phyloP scores from a whole-genome alignment of 257 asterid species.

The Solanum virginianum region DNA sequence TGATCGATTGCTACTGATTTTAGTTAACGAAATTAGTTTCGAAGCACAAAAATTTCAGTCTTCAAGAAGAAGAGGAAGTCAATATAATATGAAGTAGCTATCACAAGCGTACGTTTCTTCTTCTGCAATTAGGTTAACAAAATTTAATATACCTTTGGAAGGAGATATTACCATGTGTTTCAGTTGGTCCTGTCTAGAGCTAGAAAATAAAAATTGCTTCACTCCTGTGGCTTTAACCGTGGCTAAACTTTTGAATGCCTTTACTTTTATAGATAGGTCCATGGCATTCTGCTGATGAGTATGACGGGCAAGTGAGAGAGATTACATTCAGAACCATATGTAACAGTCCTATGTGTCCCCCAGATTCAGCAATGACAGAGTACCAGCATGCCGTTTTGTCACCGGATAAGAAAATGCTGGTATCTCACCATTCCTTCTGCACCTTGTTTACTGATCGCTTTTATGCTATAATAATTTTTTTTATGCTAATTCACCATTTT shows the following conservation, averaged over 20 bases:
- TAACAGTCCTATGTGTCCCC: conserved; percentile 89
- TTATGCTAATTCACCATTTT: not conserved
- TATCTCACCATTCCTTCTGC: conserved; percentile 5
- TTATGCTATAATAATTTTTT: not conserved
- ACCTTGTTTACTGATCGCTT: not conserved
- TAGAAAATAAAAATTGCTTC: not conserved
- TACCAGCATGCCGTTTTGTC: conserved; percentile 58
- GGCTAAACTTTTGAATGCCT: not conserved
- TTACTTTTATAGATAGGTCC: conserved; percentile 52
- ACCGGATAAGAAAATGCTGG: conserved; percentile 64
- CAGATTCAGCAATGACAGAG: conserved; percentile 88
- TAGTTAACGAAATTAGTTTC: not conserved
- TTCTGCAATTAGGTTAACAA: not conserved
- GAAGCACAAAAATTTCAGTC: not conserved
- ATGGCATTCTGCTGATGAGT: conserved; percentile 75
- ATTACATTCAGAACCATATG: conserved; percentile 63
- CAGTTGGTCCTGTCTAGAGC: not conserved
- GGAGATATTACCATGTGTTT: not conserved
- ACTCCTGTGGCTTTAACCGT: not conserved
- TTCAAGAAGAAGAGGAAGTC: not conserved
- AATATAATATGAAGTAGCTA: not conserved
- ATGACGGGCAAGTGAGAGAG: conserved; percentile 81
- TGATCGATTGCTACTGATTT: not conserved
- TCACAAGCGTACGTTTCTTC: not conserved
- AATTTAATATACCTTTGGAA: not conserved